Percentiles rank a stretch among this genome's conserved stretches.
phyloP scores from a whole-genome alignment of 805 yeast genomes.

The Ogataea angusta region DNA sequence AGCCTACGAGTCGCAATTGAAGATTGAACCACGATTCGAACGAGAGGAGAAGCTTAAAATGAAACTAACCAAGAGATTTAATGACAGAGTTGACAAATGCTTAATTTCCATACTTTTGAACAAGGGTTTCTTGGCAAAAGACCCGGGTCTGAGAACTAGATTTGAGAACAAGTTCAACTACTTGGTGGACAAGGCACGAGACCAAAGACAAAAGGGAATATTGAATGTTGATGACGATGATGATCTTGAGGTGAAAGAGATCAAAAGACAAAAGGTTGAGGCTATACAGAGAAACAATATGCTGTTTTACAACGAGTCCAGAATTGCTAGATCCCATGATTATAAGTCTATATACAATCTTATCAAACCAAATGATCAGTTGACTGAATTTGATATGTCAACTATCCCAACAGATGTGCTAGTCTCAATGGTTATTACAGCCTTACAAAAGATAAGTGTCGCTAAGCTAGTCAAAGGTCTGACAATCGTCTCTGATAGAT shows the following conservation, averaged over 20 bases:
- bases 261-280: constrained; percentile 24
- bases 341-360: constrained; percentile 68
- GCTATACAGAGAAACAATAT: constrained; percentile 17
- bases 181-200: constrained; percentile 28
- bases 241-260: constrained; percentile 22
- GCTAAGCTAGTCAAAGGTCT: constrained; percentile 60
- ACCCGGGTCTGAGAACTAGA: constrained; percentile 28
- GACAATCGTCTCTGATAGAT: constrained; percentile 66
- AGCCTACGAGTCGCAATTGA: constrained; percentile 56
- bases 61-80: constrained; percentile 32
- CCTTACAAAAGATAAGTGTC: constrained; percentile 54
- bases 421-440: constrained; percentile 60
- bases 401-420: constrained; percentile 63
- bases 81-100: constrained; percentile 36
- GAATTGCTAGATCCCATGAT: constrained; percentile 37
- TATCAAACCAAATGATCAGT: constrained; percentile 56
- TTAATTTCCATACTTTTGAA: constrained; percentile 32
- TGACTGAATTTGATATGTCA: constrained; percentile 66
- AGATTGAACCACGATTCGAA: constrained; percentile 49
- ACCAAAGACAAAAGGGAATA: constrained; percentile 30
- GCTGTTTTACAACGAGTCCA: constrained; percentile 30
- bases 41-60: constrained; percentile 30
- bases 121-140: constrained; percentile 33
- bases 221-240: constrained; percentile 32
- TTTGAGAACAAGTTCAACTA: constrained; percentile 34